Evolutionary conservation across 2,329 filamentous ascomycete species (phyloP), one percentile per base, ranked within the genome.

Genomic region (Aspergillus hortae): DNA sequence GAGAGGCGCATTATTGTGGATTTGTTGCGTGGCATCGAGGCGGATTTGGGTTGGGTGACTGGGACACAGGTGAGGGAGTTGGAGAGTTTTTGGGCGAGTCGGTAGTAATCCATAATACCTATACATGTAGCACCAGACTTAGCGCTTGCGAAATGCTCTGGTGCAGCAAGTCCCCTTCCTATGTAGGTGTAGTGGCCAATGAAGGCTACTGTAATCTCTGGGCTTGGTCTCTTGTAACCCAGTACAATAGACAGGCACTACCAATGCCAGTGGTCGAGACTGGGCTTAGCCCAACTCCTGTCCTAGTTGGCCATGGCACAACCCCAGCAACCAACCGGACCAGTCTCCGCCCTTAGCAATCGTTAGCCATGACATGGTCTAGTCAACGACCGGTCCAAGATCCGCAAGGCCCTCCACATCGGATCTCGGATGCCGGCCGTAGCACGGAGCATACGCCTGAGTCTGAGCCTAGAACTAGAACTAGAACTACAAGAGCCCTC

Each of bases 11-110:
- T 82, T 2, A 74, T 86, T 3, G 58, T 84, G 11, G 73, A 77
- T 40, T 65, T 86, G 30, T 65, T 87, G 15, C 71, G 74, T 14
- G 80, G 77, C 1, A 77, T 86, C n/a, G 81, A 86, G 62, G 73
- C 68, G 23, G 83, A 86, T 61, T 72, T 83, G 38, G 84, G 83
- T 0, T 84, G 80, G 76, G 78, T 79, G 12, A 84, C 82, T 30
- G 72, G 80, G 50, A 80, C 82, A 61, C 73, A 80, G 21, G 72
- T 81, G 30, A 66, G 74, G 55, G 76, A 80, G 57, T 67, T 85
- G 48, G 61, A 70, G 47, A 53, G 49, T 6, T 54, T 56, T n/a
- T 70, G 68, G 68, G 61, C 56, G 42, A 58, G 61, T n/a, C 30
- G 32, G 42, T 53, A 44, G 27, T 4, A 6, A 23, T 6, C 23